Base-by-base conservation (phyloP, 768 basidiomycete genomes). In the Termitomyces sp. region DNA sequence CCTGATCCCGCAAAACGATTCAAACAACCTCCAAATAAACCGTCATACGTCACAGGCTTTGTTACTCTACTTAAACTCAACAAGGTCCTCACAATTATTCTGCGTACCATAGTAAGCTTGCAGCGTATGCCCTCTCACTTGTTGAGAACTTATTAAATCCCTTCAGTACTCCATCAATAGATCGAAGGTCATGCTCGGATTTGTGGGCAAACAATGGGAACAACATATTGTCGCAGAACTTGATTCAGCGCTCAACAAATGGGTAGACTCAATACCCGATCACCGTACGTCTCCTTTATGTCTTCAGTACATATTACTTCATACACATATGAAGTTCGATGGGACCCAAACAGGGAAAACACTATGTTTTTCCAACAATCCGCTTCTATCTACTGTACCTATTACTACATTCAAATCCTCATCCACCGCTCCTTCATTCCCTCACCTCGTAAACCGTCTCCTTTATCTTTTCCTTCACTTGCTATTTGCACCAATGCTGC, bases 141-240 rank as follows among this genome's bases (percentile, higher is more conserved):
- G 4, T 32, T 15, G 45, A n/a, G 34, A 42, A 10, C 17, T 20
- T 31, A 40, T 57, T 90, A 87, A 93, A 92, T 69, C 86, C 90
- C n/a, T 88, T 91, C 57, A 92, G 91, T 95, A 94, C 70, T 87
- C 91, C n/a, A 90, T 92, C 66, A 91, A 89, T 69, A 89, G 88
- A 67, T 85, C 85, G 0, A 88, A 88, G 67, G 73, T 85, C 8
- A 71, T 84, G 1, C 77, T 89, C 5, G 88, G 88, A 14, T 83
- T 86, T 63, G 81, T 83, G 4, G 86, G 85, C 1, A 60, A 74
- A 62, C 63, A 86, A 59, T 91, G 88, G 89, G 88, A 89, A 60
- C 82, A 89, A 56, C 76, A 81, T 59, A 82, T 87, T 42, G 87
- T 91, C 2, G 81, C 86, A 8, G 87, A 89, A 60, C 72, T 92